These are phyloP conservation scores for Houttuynia cordata DNA, from an alignment of 164 flowering plant species.

Conservation along the genomic window DNA sequence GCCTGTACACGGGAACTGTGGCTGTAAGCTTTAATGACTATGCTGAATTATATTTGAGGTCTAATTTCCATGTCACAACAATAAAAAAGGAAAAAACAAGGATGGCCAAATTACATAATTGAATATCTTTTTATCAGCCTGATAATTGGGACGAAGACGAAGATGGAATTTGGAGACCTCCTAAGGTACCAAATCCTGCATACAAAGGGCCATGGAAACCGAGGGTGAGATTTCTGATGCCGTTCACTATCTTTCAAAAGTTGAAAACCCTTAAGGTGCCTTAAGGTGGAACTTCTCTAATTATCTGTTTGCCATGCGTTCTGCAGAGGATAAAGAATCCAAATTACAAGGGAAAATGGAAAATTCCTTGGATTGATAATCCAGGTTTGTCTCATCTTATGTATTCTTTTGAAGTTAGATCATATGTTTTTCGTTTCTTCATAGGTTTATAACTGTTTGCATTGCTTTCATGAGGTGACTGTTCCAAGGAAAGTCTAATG, in stretches of 20 bases:
- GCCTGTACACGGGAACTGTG: too few relatives aligned
- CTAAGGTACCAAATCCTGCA: slow-evolving; percentile 79
- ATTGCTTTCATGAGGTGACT: too few relatives aligned
- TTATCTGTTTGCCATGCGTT: background rate
- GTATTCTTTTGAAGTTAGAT: background rate
- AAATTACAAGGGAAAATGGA: slow-evolving; percentile 83
- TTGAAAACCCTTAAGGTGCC: too few relatives aligned
- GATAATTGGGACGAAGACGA: slow-evolving; percentile 91
- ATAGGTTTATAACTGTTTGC: background rate
- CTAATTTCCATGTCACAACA: too few relatives aligned
- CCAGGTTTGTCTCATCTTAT: slow-evolving; percentile 38
- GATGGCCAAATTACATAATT: background rate
- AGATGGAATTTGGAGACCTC: slow-evolving; percentile 76
- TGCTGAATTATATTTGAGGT: too few relatives aligned
- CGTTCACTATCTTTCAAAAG: background rate
- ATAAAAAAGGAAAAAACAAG: too few relatives aligned
- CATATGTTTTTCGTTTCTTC: background rate
- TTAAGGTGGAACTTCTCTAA: background rate
- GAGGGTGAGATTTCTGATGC: slow-evolving; percentile 32
- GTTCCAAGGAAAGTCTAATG: too few relatives aligned
- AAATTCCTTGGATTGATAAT: slow-evolving; percentile 70
- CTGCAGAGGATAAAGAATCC: slow-evolving; percentile 82
- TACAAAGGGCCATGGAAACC: slow-evolving; percentile 95
- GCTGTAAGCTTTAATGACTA: too few relatives aligned
- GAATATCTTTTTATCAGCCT: slow-evolving; percentile 40